These are phyloP conservation scores for Saccharomycopsis lassenensis DNA, from an alignment of 805 yeast species.

Conservation along the genomic window DNA sequence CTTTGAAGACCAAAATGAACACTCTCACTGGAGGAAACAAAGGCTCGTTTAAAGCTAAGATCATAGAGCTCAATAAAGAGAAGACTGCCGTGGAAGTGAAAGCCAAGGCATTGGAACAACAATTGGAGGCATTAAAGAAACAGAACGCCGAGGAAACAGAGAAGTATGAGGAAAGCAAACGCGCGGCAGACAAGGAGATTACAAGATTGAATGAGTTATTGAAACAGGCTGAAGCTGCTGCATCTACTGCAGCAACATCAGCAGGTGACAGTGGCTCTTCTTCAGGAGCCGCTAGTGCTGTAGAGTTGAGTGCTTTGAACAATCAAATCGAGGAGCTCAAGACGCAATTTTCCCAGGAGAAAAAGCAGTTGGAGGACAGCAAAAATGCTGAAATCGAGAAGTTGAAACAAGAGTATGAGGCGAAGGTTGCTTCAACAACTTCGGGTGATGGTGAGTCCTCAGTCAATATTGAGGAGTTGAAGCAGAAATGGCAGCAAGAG, in stretches of 20 bases:
- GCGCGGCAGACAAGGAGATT: conserved; percentile 18
- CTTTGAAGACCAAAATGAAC: conserved; percentile 4
- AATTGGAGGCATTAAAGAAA: conserved; percentile 10
- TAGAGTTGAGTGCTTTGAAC: conserved; percentile 8
- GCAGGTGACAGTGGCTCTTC: too few species aligned
- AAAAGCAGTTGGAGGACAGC: not conserved
- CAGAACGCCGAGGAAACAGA: conserved; percentile 14
- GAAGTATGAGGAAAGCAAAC: conserved; percentile 17
- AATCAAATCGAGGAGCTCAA: conserved; percentile 3
- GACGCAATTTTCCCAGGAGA: too few species aligned
- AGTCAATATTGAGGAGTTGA: conserved; percentile 12
- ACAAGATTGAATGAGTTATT: conserved; percentile 14
- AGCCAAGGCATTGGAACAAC: conserved; percentile 12
- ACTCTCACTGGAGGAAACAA: too few species aligned
- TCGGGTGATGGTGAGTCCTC: not conserved
- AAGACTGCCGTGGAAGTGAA: conserved; percentile 28
- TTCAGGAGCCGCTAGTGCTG: conserved; percentile 1
- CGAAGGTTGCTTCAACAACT: too few species aligned
- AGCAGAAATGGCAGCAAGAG: conserved; percentile 12
- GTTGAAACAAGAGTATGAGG: not conserved
- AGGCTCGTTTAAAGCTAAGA: too few species aligned
- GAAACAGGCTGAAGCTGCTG: not conserved
- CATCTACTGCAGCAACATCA: too few species aligned
- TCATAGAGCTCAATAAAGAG: conserved; percentile 24
- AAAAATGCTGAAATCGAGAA: not conserved